Evolutionary conservation across 2,329 filamentous ascomycete genomes (phyloP), one percentile per base, ranked within the genome.

Genomic region (Aspergillus hortae): DNA sequence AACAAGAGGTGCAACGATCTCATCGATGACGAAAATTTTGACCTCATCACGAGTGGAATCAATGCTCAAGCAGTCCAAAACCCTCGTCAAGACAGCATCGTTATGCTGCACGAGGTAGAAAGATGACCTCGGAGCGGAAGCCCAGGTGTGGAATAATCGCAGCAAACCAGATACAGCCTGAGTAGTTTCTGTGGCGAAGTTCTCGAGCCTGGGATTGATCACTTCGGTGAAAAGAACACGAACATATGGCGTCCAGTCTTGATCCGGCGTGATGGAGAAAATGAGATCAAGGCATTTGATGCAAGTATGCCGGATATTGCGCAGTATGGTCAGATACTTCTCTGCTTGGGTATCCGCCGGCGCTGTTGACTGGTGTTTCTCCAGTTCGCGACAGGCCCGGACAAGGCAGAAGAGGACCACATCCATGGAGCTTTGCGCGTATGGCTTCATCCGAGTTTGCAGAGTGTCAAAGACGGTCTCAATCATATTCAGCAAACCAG

Each of bases 401-500:
- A 95, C 79, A 25, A 94, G 76, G 66, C 91, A 96, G 66, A 91
- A 92, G 1, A 97, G 74, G 0, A 95, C 80, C 0, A 90, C 83
- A 61, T 92, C 85, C 56, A 92, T 77, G 4, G 97, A 78, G 11
- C 80, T 81, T 14, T 81, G 75, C 45, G 87, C 80, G 61, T 89
- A 92, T 0, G 84, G 81, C 2, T 78, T 71, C 49, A 95, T 83
- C 49, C 86, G 86, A 4, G 81, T 84, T 48, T 92, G 90, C 33
- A 97, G 81, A 48, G 94, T 90, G 52, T 88, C 87, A 54, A 97
- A 84, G 67, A 97, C 84, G 10, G 92, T 85, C 54, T 91, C 86
- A 46, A 94, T 80, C 90, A 97, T 94, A 66, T 95, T 95, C 47
- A 96, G 75, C 66, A 96, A 84, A 76, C 95, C 94, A 53, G 94